Base-by-base conservation (phyloP, 2,329 filamentous ascomycete species). In the Bipolaris zeicola region DNA sequence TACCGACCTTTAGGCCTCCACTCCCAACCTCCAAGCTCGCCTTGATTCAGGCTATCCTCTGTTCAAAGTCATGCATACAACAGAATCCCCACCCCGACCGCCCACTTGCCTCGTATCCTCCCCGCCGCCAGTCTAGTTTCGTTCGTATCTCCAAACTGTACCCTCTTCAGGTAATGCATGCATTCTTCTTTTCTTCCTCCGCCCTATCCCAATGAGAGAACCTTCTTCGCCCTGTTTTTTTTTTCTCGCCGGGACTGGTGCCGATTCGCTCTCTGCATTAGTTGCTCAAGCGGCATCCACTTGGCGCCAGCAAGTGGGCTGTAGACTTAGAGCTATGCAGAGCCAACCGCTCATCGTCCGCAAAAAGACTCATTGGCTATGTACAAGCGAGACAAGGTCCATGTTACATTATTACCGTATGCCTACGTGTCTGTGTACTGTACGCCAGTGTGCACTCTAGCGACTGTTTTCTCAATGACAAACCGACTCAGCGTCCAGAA, bases 141-240 rank as follows among this genome's bases (percentile, higher is more conserved):
- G 3, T 52, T 22, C 53, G 3, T 47, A 43, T 56, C 28, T 49
- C 51, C 49, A 26, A 41, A 37, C 36, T 34, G 49, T 49, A 51
- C 24, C 18, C 38, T 38, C 48, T 41, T 38, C 28, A 20, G 45
- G 48, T 18, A 34, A 47, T 56, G 48, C 48, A 52, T 38, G 22
- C 48, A 36, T 34, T 37, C 22, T 22, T 38, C 37, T 46, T 38
- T 24, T 38, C 33, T 24, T 39, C 31, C 34, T 38, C 22, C 36
- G 6, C 16, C 14, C 36, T 16, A 26, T 48, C 28, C 49, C 42
- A 56, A 51, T 43, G 33, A 36, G 39, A 42, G 20, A 47, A n/a
- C 47, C 42, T 42, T 51, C 49, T 20, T 52, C 49, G 24, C 18
- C 24, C 53, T 48, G 31, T 24, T 20, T 42, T 52, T 56, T 56